Evolutionary conservation across 768 basidiomycete genomes (phyloP), one percentile per base, ranked within the genome.

Genomic region (Lactarius vividus): DNA sequence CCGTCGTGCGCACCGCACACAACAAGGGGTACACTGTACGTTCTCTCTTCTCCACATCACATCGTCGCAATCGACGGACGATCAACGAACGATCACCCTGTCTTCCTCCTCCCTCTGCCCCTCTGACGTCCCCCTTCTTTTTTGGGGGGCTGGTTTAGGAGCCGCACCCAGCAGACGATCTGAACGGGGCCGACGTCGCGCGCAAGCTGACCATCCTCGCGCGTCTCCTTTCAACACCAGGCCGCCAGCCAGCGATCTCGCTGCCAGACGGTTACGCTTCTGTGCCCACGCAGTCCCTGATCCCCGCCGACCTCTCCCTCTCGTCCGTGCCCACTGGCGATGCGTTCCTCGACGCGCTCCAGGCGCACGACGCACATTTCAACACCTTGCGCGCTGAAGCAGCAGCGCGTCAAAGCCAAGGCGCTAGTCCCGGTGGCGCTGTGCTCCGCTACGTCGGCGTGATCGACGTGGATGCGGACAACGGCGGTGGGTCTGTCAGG

Each of bases 131-230:
- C 18, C 20, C 29, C 20, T 55, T 33, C 28, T 33, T 33, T 33
- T 55, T 55, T 11, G 28, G 54, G 54, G 9, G 8, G 8, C n/a
- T 37, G 26, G 20, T n/a, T 16, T 68, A 97, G 95, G 97, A 99
- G 80, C 97, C 97, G 6, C 93, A 99, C 75, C 97, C 97, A 0
- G 91, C 89, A 35, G 96, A 98, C 72, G 97, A 99, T 75, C 87
- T 99, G 53, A 96, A 94, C 69, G 97, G 97, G 6, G 91, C 91
- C 39, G 97, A 99, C 76, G 97, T 99, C 56, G 96, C 96, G 2
- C 88, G 97, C 54, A 99, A 99, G 77, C 85, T 99, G 57, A 94
- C 94, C 61, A 99, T 99, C 77, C 84, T 99, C 63, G 88, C 94
- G 0, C 89, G 97, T 59, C 84, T 87, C 72, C 84, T 94, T 66